phyloP scores from a whole-genome alignment of 1,284 basidiomycete species.

The Volvariella volvacea region DNA sequence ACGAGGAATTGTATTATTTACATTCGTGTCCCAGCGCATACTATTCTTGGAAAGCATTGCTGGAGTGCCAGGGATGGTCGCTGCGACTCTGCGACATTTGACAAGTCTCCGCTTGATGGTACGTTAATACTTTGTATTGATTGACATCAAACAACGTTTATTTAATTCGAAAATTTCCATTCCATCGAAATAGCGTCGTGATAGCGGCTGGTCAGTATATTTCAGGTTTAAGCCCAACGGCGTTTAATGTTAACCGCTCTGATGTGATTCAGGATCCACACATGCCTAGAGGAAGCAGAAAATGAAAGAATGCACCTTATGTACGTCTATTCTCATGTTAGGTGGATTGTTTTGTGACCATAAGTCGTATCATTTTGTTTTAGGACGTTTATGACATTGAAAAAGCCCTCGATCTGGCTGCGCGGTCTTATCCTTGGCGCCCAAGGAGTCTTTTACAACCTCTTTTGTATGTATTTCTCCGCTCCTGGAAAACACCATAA shows the following conservation, averaged over 20 bases:
- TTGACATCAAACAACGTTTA: not conserved
- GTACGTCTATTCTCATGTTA: constrained; percentile 40
- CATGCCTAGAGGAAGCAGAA: constrained; percentile 88
- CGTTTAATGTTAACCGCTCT: not conserved
- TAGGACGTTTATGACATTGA: constrained; percentile 86
- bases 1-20: constrained; percentile 5
- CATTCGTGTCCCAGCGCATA: constrained; percentile 49
- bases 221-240: not conserved
- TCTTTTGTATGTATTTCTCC: constrained; percentile 79
- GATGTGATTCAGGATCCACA: constrained; percentile 52
- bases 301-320: constrained; percentile 95
- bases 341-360: not conserved
- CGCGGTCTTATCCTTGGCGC: constrained; percentile 78
- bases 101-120: constrained; percentile 81
- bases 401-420: constrained; percentile 74
- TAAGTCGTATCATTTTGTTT: constrained; percentile 3
- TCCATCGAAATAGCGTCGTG: constrained; percentile 79
- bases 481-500: too few species aligned
- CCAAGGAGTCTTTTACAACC: constrained; percentile 88
- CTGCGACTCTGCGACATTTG: constrained; percentile 80
- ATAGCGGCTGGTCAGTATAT: constrained; percentile 70
- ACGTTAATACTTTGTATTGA: constrained; percentile 11
- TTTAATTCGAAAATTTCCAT: constrained; percentile 8
- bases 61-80: constrained; percentile 93
- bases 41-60: constrained; percentile 89